Evolutionary conservation across 2,329 filamentous ascomycete genomes (phyloP).

Genomic region (Ophiostoma montium): DNA sequence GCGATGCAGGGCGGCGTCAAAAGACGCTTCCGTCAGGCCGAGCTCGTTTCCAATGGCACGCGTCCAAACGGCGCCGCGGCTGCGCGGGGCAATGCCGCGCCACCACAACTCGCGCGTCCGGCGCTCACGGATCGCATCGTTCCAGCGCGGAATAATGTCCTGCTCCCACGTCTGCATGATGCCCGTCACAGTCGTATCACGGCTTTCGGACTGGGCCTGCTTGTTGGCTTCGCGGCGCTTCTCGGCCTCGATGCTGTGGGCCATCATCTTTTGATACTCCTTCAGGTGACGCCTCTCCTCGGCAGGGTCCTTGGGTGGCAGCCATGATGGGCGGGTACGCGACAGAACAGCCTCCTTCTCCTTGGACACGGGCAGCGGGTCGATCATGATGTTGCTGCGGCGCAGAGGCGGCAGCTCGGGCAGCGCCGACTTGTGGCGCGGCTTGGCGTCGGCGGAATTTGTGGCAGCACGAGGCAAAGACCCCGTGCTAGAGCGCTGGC

Average conservation of each 20-base stretch:
- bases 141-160: conserved; percentile 64
- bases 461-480: conserved; percentile 20
- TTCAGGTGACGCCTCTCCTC: conserved; percentile 83
- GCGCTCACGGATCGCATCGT: conserved; percentile 51
- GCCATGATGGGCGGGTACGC: conserved; percentile 68
- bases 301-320: conserved; percentile 74
- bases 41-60: conserved; percentile 62
- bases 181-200: conserved; percentile 40
- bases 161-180: conserved; percentile 57
- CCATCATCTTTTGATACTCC: conserved; percentile 77
- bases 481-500: conserved; percentile 23
- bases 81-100: conserved; percentile 59
- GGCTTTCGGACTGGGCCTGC: conserved; percentile 35
- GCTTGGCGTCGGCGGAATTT: conserved; percentile 28
- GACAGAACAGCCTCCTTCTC: conserved; percentile 77
- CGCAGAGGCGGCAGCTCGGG: conserved; percentile 56
- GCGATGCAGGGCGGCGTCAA: conserved; percentile 53
- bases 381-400: conserved; percentile 67
- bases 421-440: conserved; percentile 50
- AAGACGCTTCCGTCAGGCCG: conserved; percentile 51
- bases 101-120: conserved; percentile 68
- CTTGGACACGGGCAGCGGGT: conserved; percentile 69
- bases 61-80: conserved; percentile 55
- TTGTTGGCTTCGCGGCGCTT: conserved; percentile 41
- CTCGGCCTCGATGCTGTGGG: conserved; percentile 43